Evolutionary conservation across 1,284 basidiomycete species (phyloP).

Genomic region (Lentinula novae-zelandiae): DNA sequence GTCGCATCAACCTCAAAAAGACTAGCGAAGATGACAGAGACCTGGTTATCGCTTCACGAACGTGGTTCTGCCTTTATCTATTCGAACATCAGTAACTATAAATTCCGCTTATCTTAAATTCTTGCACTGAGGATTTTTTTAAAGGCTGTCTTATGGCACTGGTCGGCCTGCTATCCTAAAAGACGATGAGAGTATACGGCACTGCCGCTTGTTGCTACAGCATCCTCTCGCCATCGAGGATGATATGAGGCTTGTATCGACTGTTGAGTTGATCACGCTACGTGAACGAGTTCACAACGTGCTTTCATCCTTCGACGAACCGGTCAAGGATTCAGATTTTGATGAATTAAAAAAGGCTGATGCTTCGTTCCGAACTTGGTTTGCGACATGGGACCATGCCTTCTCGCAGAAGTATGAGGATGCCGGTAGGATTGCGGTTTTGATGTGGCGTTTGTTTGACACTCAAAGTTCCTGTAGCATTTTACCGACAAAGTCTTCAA

Average conservation of each 20-base stretch:
- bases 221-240: constrained; percentile 89
- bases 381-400: constrained; percentile 69
- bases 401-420: constrained; percentile 82
- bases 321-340: constrained; percentile 67
- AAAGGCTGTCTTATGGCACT: constrained; percentile 86
- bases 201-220: constrained; percentile 77
- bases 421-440: constrained; percentile 47
- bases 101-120: neutral
- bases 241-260: constrained; percentile 92
- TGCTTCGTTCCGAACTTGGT: constrained; percentile 69
- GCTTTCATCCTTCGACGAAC: constrained; percentile 63
- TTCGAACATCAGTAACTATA: constrained; percentile 85
- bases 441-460: neutral
- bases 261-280: constrained; percentile 82
- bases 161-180: constrained; percentile 88
- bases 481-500: constrained; percentile 80
- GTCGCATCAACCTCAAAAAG: constrained; percentile 68
- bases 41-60: constrained; percentile 76
- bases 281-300: constrained; percentile 73
- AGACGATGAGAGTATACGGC: constrained; percentile 85
- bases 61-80: constrained; percentile 89
- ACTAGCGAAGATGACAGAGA: constrained; percentile 68
- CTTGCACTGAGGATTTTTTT: neutral
- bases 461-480: constrained; percentile 42
- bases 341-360: constrained; percentile 61